Evolutionary conservation across 2,329 filamentous ascomycete genomes (phyloP), one percentile per base, ranked within the genome.

Genomic region (Epichloe gansuensis): DNA sequence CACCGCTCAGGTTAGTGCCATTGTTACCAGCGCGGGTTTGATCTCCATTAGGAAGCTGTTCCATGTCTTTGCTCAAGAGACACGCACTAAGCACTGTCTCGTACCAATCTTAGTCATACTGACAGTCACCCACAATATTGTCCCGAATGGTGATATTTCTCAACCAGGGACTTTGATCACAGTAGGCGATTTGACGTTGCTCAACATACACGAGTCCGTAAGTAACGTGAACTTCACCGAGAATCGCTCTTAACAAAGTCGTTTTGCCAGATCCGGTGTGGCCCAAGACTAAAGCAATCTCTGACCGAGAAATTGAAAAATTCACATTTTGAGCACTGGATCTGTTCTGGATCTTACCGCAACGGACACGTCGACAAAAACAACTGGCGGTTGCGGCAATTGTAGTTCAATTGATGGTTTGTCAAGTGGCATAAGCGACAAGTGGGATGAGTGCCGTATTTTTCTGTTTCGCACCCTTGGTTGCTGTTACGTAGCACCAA

Each of bases 311-410:
- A 11, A 57, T n/a, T 3, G 28, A 41, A 11, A 57, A 12, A 17
- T 52, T 50, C 6, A 54, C 39, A 38, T 15, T 12, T 48, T 46
- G 34, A 57, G 45, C 49, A 59, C 0, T 59, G 75, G 15, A 65
- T 69, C 34, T 62, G 67, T 28, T 54, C 60, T 1, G 57, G 72
- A 4, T 64, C 66, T 1, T 69, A 69, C 5, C 65, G 66, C 51
- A 61, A 63, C 41, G 70, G 72, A 4, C 52, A 63, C 15, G 60
- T 76, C 35, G 74, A 76, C 54, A 68, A 72, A 47, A 63, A 50
- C 25, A 13, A 50, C 39, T 7, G 48, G 38, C 6, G 39, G n/a
- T 45, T 45, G 43, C 21, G 43, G 43, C 23, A 41, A 11, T 3
- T 34, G 39, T 15, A 50, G 39, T 39, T 50, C 39, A 13, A 44